These are phyloP conservation scores for Termitomyces titanicus DNA, from an alignment of 768 basidiomycete genomes.

Conservation along the genomic window DNA sequence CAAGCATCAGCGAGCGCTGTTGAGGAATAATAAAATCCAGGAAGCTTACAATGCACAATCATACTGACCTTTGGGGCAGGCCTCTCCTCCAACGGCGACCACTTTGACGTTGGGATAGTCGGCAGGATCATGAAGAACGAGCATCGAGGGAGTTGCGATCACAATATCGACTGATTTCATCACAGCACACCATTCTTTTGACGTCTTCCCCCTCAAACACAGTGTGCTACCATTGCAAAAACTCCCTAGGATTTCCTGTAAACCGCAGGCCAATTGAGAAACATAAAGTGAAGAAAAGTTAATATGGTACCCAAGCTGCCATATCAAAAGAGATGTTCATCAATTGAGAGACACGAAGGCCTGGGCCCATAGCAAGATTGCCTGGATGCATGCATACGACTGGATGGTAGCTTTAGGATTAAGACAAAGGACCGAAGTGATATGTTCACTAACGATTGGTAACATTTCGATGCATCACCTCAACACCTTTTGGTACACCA, in stretches of 20 bases:
- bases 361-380: slow-evolving; percentile 52
- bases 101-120: slow-evolving; percentile 48
- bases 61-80: slow-evolving; percentile 41
- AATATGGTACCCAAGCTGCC: slow-evolving; percentile 48
- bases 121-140: slow-evolving; percentile 40
- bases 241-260: slow-evolving; percentile 50
- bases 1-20: slow-evolving; percentile 38
- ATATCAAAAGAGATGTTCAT: slow-evolving; percentile 65
- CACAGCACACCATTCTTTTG: slow-evolving; percentile 43
- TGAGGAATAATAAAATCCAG: background rate
- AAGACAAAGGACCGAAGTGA: background rate
- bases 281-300: slow-evolving; percentile 30
- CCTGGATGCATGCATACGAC: slow-evolving; percentile 42
- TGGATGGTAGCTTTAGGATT: slow-evolving; percentile 5
- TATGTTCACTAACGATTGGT: slow-evolving; percentile 46
- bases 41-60: background rate
- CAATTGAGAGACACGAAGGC: slow-evolving; percentile 51
- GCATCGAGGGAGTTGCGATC: slow-evolving; percentile 50
- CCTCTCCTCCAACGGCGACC: slow-evolving; percentile 51
- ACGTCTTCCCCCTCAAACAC: slow-evolving; percentile 46
- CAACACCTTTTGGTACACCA: slow-evolving; percentile 54
- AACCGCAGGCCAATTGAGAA: slow-evolving; percentile 22
- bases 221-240: slow-evolving; percentile 49
- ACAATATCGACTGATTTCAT: slow-evolving; percentile 49
- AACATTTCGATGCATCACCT: slow-evolving; percentile 53